Base-by-base conservation (phyloP, 768 basidiomycete species). In the Amanita rimosa region DNA sequence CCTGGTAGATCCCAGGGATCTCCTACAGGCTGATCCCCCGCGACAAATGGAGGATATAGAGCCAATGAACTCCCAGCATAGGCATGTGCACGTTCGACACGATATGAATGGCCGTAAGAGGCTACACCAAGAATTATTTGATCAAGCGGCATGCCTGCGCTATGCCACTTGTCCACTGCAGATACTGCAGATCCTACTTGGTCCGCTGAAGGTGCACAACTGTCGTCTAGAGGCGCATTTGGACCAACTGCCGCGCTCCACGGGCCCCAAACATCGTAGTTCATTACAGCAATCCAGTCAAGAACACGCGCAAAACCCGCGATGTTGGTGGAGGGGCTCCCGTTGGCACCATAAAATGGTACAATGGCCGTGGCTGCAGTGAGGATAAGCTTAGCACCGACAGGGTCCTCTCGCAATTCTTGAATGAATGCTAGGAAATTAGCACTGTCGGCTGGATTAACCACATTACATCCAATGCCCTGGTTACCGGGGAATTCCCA, bases 191-290 rank as follows among this genome's bases (percentile, higher is more conserved):
- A 94, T 4, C 88, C 90, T 21, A 70, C 67, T 50, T 82, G 82
- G 49, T 78, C 70, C 6, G 63, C 59, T 7, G 76, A 61, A 29
- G 78, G 56, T 0, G 80, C 77, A 59, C 94, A 97, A 1, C 75
- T 71, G 63, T 95, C 82, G 38, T 82, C 68, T n/a, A 96, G 74
- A 6, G 94, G 92, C 3, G 93, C 81, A 62, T 94, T 95, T 9
- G 94, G 85, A 1, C 93, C 94, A 39, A 81, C 70, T 48, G 79
- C 61, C 56, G 69, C 61, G 62, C 73, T 78, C 76, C 79, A 85
- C 4, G 74, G 63, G 24, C 81, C 80, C 65, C 70, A 81, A 40
- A 85, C 59, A 52, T 85, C 84, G 59, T 86, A 86, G 65, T 83
- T 81, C 83, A 86, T 85, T 55, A 75, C 60, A 17, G 65, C 63